phyloP scores from a whole-genome alignment of 108 stramenopile genomes.

The Nitzschia putrida region DNA sequence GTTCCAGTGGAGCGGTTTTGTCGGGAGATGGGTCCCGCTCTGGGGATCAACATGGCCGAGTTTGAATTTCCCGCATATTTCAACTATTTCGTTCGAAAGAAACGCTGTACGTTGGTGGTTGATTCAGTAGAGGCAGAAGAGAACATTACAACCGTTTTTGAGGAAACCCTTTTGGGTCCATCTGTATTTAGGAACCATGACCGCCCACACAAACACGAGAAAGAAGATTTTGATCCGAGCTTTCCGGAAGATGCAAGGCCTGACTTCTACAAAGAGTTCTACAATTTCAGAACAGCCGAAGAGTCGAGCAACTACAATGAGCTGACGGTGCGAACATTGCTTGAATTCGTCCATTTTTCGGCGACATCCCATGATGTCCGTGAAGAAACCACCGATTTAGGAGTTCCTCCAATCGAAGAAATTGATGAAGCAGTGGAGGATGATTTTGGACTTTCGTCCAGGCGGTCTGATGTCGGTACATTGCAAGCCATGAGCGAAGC shows the following conservation, averaged over 20 bases:
- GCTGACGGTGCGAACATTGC: constrained; percentile 61
- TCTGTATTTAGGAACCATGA: constrained; percentile 51
- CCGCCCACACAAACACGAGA: constrained; percentile 35
- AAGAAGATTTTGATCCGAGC: constrained; percentile 73
- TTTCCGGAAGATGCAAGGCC: constrained; percentile 73
- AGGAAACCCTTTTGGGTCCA: constrained; percentile 73
- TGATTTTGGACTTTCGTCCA: no score
- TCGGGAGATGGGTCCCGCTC: constrained; percentile 71
- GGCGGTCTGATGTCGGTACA: no score
- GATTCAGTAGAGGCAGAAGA: constrained; percentile 63
- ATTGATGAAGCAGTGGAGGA: not conserved
- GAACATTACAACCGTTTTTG: constrained; percentile 68
- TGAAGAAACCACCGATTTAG: constrained; percentile 34
- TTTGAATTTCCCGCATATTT: constrained; percentile 93
- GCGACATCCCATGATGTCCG: constrained; percentile 1
- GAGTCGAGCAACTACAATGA: constrained; percentile 57
- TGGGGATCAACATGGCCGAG: constrained; percentile 86
- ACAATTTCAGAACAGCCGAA: constrained; percentile 72
- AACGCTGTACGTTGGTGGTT: constrained; percentile 69
- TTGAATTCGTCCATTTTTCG: constrained; percentile 69
- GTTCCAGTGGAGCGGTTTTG: constrained; percentile 86
- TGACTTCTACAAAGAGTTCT: constrained; percentile 75
- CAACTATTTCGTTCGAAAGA: constrained; percentile 77
- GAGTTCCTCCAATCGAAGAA: constrained; percentile 45
- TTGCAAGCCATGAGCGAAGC: not conserved